Evolutionary conservation across 495 filamentous ascomycete species (phyloP), one percentile per base, ranked within the genome.

Genomic region (Niebla homalea): DNA sequence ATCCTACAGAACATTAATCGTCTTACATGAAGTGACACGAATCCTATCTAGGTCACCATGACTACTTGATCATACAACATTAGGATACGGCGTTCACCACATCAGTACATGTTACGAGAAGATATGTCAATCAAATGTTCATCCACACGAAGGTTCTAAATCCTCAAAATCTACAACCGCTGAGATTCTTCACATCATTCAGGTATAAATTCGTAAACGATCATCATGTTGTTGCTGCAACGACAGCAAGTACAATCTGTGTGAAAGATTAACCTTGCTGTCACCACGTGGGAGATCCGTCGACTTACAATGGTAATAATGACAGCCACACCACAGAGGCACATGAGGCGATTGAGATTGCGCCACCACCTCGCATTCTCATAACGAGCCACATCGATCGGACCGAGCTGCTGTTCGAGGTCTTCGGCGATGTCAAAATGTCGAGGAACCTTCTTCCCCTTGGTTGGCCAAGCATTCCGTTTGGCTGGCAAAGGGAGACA

Each of bases 361-460:
- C 92, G 76, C 92, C 92, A 97, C 89, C 90, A 96, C 36, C 77
- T 74, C 12, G 87, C 87, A 61, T 87, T 95, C 57, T 85, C 74
- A 61, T 85, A 87, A 44, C 76, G 73, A 36, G 71, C 70, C 43
- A 80, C 77, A 54, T 87, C 80, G 20, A 78, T 57, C 23, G 59
- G 57, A 40, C 57, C 60, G 42, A 70, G 59, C 53, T 61, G 70
- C 56, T 66, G 65, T 36, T 70, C 71, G 49, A 71, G 68, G 20
- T 74, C 69, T 16, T 59, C 57, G 48, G 72, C 72, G 60, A 37
- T 66, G 60, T 46, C 63, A 42, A 44, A 57, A 58, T 36, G 45
- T 16, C 40, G 41, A 23, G 46, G 29, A 54, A 48, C 60, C 46
- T 51, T 56, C 57, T 52, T 53, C 16, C 51, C 55, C 58, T 54